These are phyloP conservation scores for Verticillium nonalfalfae DNA, from an alignment of 2,329 filamentous ascomycete genomes.

Conservation along the genomic window DNA sequence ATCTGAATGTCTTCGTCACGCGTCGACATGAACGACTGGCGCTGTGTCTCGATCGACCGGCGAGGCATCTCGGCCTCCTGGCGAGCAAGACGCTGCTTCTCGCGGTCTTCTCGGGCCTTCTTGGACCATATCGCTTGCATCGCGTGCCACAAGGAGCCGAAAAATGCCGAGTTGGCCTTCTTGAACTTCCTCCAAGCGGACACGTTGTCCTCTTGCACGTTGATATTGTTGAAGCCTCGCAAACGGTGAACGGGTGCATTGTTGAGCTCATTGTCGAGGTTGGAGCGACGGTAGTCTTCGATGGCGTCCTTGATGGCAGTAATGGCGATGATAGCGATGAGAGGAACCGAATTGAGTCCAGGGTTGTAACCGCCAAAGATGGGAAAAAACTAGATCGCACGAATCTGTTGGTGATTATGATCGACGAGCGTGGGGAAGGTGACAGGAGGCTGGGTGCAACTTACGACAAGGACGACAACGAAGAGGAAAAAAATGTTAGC, in stretches of 20 bases:
- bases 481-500: conserved; percentile 99
- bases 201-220: conserved; percentile 80
- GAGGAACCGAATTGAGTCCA: conserved; percentile 79
- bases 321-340: conserved; percentile 85
- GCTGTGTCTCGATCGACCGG: conserved; percentile 57
- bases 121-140: conserved; percentile 43
- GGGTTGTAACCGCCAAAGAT: conserved; percentile 93
- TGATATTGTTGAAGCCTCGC: conserved; percentile 86
- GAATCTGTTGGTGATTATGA: conserved; percentile 4
- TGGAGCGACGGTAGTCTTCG: conserved; percentile 88
- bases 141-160: conserved; percentile 45
- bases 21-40: conserved; percentile 47
- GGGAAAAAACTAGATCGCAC: conserved; percentile 70
- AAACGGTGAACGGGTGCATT: conserved; percentile 92
- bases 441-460: conserved; percentile 23
- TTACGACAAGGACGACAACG: conserved; percentile 86
- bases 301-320: conserved; percentile 93
- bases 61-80: conserved; percentile 34
- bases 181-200: conserved; percentile 84
- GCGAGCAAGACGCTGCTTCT: conserved; percentile 37
- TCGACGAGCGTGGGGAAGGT: neutral
- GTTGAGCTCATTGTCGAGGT: conserved; percentile 89
- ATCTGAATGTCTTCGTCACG: conserved; percentile 77
- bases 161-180: conserved; percentile 68
- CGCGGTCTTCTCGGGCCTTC: conserved; percentile 41